phyloP scores from a whole-genome alignment of 495 filamentous ascomycete genomes.

The Penicillium taxi region DNA sequence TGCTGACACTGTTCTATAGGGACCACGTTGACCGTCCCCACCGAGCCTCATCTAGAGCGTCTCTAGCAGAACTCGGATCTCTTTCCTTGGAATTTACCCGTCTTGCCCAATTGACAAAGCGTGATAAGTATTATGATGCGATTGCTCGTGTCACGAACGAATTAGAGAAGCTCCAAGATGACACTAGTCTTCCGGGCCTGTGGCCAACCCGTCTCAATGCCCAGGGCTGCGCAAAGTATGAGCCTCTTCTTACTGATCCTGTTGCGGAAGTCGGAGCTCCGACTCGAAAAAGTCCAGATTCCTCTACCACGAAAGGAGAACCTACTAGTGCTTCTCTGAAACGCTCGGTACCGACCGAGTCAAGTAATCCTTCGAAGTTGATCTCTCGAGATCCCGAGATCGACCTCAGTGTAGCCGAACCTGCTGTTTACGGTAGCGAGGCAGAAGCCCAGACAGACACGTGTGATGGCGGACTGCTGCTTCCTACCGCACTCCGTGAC shows the following conservation, averaged over 20 bases:
- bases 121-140: conserved; percentile 90
- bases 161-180: conserved; percentile 68
- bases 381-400: conserved; percentile 10
- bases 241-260: no score
- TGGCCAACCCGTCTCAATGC: conserved; percentile 81
- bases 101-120: conserved; percentile 79
- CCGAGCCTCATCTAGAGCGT: conserved; percentile 52
- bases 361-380: conserved; percentile 20
- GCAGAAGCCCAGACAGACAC: conserved; percentile 2
- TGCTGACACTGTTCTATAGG: conserved; percentile 21
- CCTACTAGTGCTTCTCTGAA: conserved; percentile 2
- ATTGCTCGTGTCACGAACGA: conserved; percentile 86
- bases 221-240: conserved; percentile 49
- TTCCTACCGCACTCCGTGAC: conserved; percentile 13
- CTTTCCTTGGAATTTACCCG: conserved; percentile 93
- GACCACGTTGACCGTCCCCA: conserved; percentile 55
- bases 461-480: conserved; percentile 25
- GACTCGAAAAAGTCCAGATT: not conserved
- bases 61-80: conserved; percentile 81
- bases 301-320: not conserved
- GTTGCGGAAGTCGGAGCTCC: no score
- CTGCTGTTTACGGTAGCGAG: conserved; percentile 13
- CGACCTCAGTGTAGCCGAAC: conserved; percentile 21
- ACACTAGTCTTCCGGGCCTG: conserved; percentile 69
- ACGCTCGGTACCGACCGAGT: conserved; percentile 18